Evolutionary conservation across 2,329 filamentous ascomycete genomes (phyloP), one percentile per base, ranked within the genome.

Genomic region (Magnaporthiopsis incrustans): DNA sequence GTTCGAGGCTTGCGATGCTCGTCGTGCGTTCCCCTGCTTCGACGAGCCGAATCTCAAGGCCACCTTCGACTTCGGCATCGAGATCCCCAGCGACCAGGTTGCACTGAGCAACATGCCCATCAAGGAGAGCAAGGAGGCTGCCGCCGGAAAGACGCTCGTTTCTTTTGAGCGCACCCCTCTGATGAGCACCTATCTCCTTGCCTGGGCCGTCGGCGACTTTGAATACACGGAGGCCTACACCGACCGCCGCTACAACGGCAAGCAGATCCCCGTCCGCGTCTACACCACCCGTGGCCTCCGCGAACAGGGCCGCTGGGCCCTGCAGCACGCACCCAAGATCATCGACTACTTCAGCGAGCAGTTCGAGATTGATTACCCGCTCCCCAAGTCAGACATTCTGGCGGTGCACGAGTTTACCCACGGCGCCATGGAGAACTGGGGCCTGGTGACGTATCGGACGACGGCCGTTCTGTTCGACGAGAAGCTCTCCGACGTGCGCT

Each of bases 1-100:
- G 75, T 99, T 99, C 73, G 95, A 99, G 81, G 89, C 93, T 59
- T 97, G 92, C 72, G 95, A 99, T 77, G 95, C 95, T 67, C 89
- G 95, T 68, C 85, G 93, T 69, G 94, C 95, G 11, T 97, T 99
- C 78, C 95, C 95, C 60, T 99, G 95, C 79, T 98, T 98, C 73
- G 95, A 99, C 73, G 95, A 99, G 79, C 95, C 95, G 57, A 97
- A 96, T 72, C 84, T 98, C 68, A 99, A 99, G 79, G 92, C 95
- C 14, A 94, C 92, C 2, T 98, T 97, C 73, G 93, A 97, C 75
- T 90, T 99, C 66, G 85, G 92, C 71, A 89, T 99, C 67, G 94
- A 98, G 78, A 85, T 97, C 60, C 94, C 95, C 22, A 88, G 89
- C 60, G 91, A 94, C 69, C 89, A 95, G 76, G 88, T 92, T 57